Conservation (phyloP, 257 asterid species). For the Jaltomata sinuosa region DNA sequence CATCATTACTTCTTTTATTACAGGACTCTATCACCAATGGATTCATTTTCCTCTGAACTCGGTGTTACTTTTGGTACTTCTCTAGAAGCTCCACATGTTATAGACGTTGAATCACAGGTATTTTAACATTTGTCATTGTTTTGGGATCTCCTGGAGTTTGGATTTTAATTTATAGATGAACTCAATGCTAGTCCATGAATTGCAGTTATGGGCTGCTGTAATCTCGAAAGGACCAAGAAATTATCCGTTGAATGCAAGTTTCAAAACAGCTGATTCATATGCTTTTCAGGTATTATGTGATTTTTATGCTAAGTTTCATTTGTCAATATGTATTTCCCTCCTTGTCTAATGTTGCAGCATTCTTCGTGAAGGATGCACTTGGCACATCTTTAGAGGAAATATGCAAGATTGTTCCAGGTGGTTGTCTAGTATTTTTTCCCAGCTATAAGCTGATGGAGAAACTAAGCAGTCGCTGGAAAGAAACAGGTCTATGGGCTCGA, state of each 20-base stretch:
- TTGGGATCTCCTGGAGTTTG: conserved; percentile 2
- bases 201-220: conserved; percentile 87
- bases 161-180: background rate
- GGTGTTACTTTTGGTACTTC: conserved; percentile 86
- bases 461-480: conserved; percentile 74
- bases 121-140: background rate
- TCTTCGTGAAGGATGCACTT: conserved; percentile 59
- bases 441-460: conserved; percentile 93
- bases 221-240: conserved; percentile 77
- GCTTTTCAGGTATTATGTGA: conserved; percentile 65
- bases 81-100: conserved; percentile 93
- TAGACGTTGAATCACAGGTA: conserved; percentile 88
- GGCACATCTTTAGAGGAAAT: conserved; percentile 86
- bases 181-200: conserved; percentile 5
- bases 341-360: conserved; percentile 6
- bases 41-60: conserved; percentile 91
- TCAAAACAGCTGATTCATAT: conserved; percentile 71
- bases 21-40: conserved; percentile 90
- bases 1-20: background rate
- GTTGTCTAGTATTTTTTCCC: conserved; percentile 93
- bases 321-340: background rate
- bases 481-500: conserved; percentile 89
- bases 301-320: conserved; percentile 3
- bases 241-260: conserved; percentile 90
- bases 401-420: conserved; percentile 81